Percentiles rank a stretch among this genome's conserved stretches.
Conservation (phyloP, 83 land plant genomes). For the Larix sibirica region DNA sequence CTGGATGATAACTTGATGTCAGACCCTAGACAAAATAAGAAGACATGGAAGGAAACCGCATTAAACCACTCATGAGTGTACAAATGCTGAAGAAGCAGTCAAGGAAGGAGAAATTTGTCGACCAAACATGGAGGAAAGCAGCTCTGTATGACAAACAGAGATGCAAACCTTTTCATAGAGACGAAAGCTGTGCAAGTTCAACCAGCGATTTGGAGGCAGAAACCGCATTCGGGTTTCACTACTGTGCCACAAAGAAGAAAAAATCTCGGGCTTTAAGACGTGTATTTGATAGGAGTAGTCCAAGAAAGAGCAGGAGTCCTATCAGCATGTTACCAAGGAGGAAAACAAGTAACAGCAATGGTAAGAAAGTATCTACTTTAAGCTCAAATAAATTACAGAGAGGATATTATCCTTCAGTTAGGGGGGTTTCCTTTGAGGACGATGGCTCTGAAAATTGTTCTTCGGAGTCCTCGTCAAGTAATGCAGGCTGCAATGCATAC, state of each 20-base stretch:
- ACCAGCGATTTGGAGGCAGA: constrained; percentile 11
- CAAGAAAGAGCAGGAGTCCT: neutral
- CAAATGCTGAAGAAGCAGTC: neutral
- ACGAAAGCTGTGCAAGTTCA: neutral
- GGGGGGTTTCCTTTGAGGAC: neutral
- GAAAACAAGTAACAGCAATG: neutral
- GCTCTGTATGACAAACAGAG: neutral
- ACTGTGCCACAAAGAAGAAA: neutral
- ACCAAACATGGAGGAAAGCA: neutral
- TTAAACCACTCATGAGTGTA: neutral
- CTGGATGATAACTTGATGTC: too few relatives aligned
- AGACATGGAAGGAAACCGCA: neutral
- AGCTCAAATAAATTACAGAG: neutral
- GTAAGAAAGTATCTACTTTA: neutral
- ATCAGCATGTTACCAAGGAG: neutral
- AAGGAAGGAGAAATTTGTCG: neutral
- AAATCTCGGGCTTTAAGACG: neutral
- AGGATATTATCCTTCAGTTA: too few relatives aligned
- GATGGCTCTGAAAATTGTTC: neutral
- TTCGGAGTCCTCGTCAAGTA: neutral
- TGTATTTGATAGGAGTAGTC: neutral
- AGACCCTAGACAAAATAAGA: too few relatives aligned
- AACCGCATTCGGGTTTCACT: neutral
- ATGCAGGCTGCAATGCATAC: neutral
- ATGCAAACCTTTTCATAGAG: neutral